These are phyloP conservation scores for Xylariomycetidae sp. DNA, from an alignment of 2,329 filamentous ascomycete genomes.

Conservation along the genomic window DNA sequence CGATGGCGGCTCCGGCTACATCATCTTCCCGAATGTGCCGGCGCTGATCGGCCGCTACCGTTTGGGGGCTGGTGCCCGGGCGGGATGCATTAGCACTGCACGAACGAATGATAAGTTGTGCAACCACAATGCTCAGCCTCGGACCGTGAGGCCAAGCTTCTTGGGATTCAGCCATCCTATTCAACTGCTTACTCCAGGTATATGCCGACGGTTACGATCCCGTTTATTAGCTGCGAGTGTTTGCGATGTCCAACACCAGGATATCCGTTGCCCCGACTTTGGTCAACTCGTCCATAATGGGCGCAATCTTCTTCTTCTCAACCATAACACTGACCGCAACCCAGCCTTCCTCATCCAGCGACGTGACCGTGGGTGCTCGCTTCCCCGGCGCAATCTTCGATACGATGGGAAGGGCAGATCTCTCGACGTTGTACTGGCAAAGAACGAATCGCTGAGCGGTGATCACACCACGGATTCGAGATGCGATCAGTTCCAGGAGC, in stretches of 20 bases:
- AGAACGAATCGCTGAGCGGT: conserved; percentile 90
- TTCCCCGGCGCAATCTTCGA: conserved; percentile 84
- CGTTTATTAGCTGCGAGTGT: conserved; percentile 35
- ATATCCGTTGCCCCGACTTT: conserved; percentile 78
- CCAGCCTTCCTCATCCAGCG: conserved; percentile 83
- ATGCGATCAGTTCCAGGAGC: conserved; percentile 77
- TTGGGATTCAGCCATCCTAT: too few relatives aligned
- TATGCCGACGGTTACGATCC: neutral
- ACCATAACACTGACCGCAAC: conserved; percentile 95
- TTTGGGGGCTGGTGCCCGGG: too few relatives aligned
- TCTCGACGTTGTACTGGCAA: conserved; percentile 91
- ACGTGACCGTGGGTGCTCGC: conserved; percentile 85
- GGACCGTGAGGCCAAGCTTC: too few relatives aligned
- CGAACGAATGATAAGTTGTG: too few relatives aligned
- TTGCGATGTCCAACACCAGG: conserved; percentile 78
- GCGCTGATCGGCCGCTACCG: too few relatives aligned
- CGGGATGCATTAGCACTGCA: too few relatives aligned
- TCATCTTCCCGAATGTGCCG: too few relatives aligned
- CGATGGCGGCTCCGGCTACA: too few relatives aligned
- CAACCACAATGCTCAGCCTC: too few relatives aligned
- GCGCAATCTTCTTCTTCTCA: conserved; percentile 75
- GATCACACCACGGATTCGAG: conserved; percentile 87
- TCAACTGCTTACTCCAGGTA: too few relatives aligned
- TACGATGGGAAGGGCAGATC: conserved; percentile 59
- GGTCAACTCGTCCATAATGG: conserved; percentile 78